Evolutionary conservation across 768 basidiomycete species (phyloP), one percentile per base, ranked within the genome.

Genomic region (Lactifluus hygrophoroides): DNA sequence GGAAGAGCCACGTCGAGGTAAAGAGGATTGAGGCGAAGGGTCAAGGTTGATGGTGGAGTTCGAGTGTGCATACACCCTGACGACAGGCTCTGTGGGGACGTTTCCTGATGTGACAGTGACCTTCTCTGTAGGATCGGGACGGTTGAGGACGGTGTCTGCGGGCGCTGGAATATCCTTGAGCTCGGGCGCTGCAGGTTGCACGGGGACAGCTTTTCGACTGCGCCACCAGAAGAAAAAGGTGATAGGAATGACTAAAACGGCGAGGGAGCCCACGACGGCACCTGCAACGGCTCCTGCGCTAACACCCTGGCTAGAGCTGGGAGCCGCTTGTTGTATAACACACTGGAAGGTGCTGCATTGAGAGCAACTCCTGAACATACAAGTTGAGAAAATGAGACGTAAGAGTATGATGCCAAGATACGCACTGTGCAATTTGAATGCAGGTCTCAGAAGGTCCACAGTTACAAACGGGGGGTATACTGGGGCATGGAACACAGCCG

Each of bases 61-160:
- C 28, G 76, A 72, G 27, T 73, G 69, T 17, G 77, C 68, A 58
- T 81, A 83, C 19, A 82, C 76, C 57, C 80, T 74, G 58, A 81
- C 73, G 11, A 70, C 73, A 62, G 69, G 74, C n/a, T 58, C 50
- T 7, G 30, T 17, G 5, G 72, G 61, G 13, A 69, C 62, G 19
- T 70, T 5, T 10, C 10, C 50, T 7, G 71, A 67, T 30, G 64
- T 4, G 35, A 37, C 66, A 7, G 67, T 58, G 7, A 76, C 69
- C 67, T 88, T 88, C 73, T 88, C 87, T 52, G 73, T 84, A 30
- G 89, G 89, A 70, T 91, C 86, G n/a, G 88, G 87, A 42, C 89
- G 77, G 69, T 83, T 87, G 58, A 91, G 83, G 34, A 91, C 90
- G 10, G 83, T 81, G 64, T 80, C 85, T 19, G 90, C 88, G 21